Base-by-base conservation (phyloP, 495 filamentous ascomycete species). In the Xylaria scruposa region DNA sequence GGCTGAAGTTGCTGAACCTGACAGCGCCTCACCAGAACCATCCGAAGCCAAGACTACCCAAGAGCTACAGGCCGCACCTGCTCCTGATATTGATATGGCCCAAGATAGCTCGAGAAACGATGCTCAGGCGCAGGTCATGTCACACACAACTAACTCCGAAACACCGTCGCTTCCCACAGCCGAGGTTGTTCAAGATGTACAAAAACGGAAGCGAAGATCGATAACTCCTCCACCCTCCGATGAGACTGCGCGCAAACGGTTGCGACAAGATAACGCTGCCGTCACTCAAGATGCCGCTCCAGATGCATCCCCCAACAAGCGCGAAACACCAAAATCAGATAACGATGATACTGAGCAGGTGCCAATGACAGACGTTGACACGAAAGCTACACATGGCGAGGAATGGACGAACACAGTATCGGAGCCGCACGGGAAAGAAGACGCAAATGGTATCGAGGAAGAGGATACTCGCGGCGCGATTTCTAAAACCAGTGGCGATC, bases 161-260 rank as follows among this genome's bases (percentile, higher is more conserved):
- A 68, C 70, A 21, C 73, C 71, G 24, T 69, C 73, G 36, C 69
- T 49, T 74, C 77, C 73, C 61, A 63, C 71, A 67, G 67, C 74
- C 69, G 85, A 87, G 71, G 69, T 84, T 26, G 66, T 81, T 40
- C 89, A 91, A 58, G 92, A 94, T 64, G 77, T 80, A 29, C 88
- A 87, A 68, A 94, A 93, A 80, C 86, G 93, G 60, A 95, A 94
- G 81, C 89, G 93, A 47, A 86, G 90, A 72, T 94, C 91, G 61
- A 83, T 87, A 65, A 93, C 88, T 71, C 93, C 92, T 17, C 85
- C 88, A 38, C 88, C 88, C 7, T 85, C 88, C 0, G 78, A 82
- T 17, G 83, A 86, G 44, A 70, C 76, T 38, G 73, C 77, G 9
- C 76, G 78, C 26, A 89, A 89, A 76, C 82, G 86, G 29, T 68